Base-by-base conservation (phyloP, 148 eudicot species). In the Heliosperma pusillum region DNA sequence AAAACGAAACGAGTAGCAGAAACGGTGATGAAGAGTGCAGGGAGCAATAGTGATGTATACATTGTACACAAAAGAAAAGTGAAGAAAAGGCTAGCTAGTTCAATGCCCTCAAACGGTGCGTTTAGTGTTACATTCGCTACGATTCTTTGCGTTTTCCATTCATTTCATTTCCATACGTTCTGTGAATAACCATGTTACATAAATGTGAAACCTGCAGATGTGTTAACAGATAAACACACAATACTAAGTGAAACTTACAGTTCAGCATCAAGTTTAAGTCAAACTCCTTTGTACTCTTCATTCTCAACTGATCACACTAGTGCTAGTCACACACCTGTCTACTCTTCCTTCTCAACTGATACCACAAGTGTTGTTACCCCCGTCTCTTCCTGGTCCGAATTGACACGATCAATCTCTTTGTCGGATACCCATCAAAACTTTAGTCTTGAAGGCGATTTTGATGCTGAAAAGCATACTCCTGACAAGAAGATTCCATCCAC, bases 1-100 rank as follows among this genome's bases (percentile, higher is more conserved):
- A 88, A 85, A 76, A 82, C 86, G 29, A 73, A 77, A 33, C 80
- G 73, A 40, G 75, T 93, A 64, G 92, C 96, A 61, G 84, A 89
- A 64, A 50, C 76, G 24, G 85, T 93, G 68, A 69, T 90, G 44
- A 88, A 88, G 80, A 44, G 72, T 74, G 88, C 87, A 73, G 88
- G 88, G 56, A 83, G 81, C 30, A 79, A 77, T 1, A 88, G 92
- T 72, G 82, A 85, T 56, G 69, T 90, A 59, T 90, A 86, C 56
- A 76, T 90, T 74, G 86, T 93, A 66, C 80, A 91, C 10, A 83
- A 80, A 82, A 55, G 81, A 67, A 83, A 83, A 79, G 81, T 89
- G 65, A 83, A 78, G 76, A 87, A 88, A 26, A 86, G 74, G 56
- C 83, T 83, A 17, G 81, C 77, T 55, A 74, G 73, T 66, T 78